Evolutionary conservation across 179 eudicot species (phyloP).

Genomic region (Beta macrorhiza): DNA sequence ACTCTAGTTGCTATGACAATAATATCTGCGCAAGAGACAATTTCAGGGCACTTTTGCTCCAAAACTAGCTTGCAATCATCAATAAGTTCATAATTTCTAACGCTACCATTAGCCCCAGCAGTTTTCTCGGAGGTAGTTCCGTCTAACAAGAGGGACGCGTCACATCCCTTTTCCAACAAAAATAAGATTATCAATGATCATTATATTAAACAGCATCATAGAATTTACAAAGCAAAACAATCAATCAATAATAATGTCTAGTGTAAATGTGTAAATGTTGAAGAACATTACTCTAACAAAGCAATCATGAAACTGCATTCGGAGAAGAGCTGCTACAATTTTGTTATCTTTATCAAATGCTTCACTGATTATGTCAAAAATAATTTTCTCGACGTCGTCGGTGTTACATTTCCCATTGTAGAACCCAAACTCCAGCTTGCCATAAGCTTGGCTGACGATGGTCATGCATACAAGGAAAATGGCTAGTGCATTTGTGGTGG

Average conservation of each 20-base stretch:
- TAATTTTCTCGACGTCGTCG: not conserved
- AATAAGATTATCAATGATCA: not conserved
- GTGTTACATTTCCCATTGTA: not conserved
- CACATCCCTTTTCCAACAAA: conserved; percentile 24
- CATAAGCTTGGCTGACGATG: not conserved
- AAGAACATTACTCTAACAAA: not conserved
- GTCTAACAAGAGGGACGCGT: conserved; percentile 52
- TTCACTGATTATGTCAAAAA: not conserved
- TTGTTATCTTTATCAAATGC: not conserved
- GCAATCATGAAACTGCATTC: conserved; percentile 2
- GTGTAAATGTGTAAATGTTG: too few species aligned
- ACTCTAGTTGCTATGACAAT: conserved; percentile 51
- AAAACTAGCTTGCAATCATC: conserved; percentile 43
- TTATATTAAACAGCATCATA: not conserved
- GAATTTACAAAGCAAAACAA: too few species aligned
- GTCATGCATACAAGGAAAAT: not conserved
- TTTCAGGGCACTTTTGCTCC: conserved; percentile 44
- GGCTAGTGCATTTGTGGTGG: not conserved
- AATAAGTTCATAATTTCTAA: conserved; percentile 50
- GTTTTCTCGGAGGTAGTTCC: conserved; percentile 45
- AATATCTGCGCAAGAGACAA: conserved; percentile 67
- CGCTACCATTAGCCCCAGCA: conserved; percentile 39
- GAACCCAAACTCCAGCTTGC: not conserved
- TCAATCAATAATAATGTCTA: too few species aligned
- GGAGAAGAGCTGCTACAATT: not conserved